These are phyloP conservation scores for Ogataea pini DNA, from an alignment of 805 yeast genomes.

Conservation along the genomic window DNA sequence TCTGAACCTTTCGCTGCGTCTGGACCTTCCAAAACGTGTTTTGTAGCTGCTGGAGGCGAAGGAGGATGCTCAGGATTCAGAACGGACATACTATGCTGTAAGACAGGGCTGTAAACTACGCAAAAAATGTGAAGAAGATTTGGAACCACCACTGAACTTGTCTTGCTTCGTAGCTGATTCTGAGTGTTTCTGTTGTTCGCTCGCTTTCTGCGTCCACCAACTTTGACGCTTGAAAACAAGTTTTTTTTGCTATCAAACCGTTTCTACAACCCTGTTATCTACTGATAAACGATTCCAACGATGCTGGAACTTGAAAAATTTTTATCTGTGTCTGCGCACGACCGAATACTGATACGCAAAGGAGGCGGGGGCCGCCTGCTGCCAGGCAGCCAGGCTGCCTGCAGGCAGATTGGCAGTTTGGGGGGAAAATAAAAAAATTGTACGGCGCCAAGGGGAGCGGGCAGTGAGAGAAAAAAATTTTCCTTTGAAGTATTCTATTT, in stretches of 20 bases:
- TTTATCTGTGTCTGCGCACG: constrained; percentile 10
- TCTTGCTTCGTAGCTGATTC: not conserved
- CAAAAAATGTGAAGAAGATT: not conserved
- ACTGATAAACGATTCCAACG: constrained; percentile 10
- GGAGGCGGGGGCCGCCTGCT: constrained; percentile 6
- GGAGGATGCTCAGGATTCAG: constrained; percentile 4
- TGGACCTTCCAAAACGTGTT: constrained; percentile 3
- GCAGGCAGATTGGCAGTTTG: no score
- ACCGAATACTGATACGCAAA: constrained; percentile 7
- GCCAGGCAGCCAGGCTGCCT: not conserved
- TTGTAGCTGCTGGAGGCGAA: constrained; percentile 4
- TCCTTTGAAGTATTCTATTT: not conserved
- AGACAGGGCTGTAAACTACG: not conserved
- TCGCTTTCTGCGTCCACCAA: constrained; percentile 3
- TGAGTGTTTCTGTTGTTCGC: not conserved
- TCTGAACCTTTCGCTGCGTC: not conserved
- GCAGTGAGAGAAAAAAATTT: constrained; percentile 3
- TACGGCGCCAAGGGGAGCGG: no score
- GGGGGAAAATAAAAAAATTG: not conserved
- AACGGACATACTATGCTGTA: constrained; percentile 5
- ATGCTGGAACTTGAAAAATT: constrained; percentile 6
- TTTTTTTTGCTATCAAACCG: constrained; percentile 4
- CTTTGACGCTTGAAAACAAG: not conserved
- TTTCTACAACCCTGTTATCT: constrained; percentile 5
- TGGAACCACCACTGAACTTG: not conserved